phyloP scores from a whole-genome alignment of 768 basidiomycete species.

The Podaxis pistillaris region DNA sequence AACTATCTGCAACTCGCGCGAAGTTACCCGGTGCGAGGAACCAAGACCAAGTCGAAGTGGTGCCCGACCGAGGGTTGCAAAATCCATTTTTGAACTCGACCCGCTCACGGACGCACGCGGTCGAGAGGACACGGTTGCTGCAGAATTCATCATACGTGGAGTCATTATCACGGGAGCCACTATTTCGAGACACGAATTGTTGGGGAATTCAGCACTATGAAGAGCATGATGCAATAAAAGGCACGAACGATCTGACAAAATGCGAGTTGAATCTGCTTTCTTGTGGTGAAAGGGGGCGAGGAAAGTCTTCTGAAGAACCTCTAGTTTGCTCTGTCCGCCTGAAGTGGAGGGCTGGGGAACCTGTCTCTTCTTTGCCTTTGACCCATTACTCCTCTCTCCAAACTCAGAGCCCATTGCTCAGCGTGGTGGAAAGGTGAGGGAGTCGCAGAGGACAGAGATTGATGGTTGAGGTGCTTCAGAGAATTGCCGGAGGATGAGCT shows the following conservation, averaged over 20 bases:
- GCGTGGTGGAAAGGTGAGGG: constrained; percentile 1
- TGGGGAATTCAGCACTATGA: constrained; percentile 7
- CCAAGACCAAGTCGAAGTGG: constrained; percentile 68
- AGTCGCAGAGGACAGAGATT: constrained; percentile 2
- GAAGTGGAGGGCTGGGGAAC: constrained; percentile 14
- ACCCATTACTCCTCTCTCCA: constrained; percentile 18
- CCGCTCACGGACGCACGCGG: constrained; percentile 32
- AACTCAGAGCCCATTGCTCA: constrained; percentile 37
- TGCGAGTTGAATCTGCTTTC: constrained; percentile 68
- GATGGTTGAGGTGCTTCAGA: neutral
- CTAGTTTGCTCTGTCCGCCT: constrained; percentile 46
- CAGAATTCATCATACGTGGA: constrained; percentile 73
- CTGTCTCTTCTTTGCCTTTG: constrained; percentile 25
- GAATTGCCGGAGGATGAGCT: neutral
- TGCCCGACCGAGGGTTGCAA: constrained; percentile 77
- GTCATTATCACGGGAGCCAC: constrained; percentile 93
- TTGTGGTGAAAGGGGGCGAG: constrained; percentile 69
- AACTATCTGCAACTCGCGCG: constrained; percentile 79
- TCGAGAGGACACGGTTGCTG: constrained; percentile 65
- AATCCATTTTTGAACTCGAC: constrained; percentile 52
- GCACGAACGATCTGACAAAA: constrained; percentile 71
- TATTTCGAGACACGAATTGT: constrained; percentile 23
- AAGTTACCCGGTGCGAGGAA: constrained; percentile 62
- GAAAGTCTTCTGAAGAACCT: constrained; percentile 66
- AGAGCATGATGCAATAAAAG: constrained; percentile 5